Conservation (phyloP, 345 rosid species). For the Populus ilicifolia region DNA sequence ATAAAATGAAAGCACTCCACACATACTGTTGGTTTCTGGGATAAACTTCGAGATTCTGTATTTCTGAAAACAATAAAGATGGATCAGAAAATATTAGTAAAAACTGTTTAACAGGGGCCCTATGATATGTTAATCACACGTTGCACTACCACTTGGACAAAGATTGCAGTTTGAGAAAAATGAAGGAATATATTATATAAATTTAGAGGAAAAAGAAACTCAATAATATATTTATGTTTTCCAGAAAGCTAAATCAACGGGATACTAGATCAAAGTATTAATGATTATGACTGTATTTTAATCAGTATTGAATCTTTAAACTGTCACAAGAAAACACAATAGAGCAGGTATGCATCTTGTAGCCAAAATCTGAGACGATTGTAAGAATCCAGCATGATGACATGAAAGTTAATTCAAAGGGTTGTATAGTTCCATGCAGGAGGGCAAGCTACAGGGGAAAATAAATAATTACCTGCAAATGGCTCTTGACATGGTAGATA, state of each 20-base stretch:
- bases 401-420: not conserved
- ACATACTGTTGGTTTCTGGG: constrained; percentile 51
- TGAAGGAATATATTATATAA: not conserved
- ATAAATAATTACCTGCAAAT: constrained; percentile 47
- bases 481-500: constrained; percentile 73
- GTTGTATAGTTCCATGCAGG: not conserved
- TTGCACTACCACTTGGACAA: not conserved
- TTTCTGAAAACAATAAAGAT: constrained; percentile 34
- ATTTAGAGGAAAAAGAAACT: not conserved
- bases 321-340: not conserved
- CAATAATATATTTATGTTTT: too few species aligned
- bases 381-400: not conserved
- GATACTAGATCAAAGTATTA: not conserved
- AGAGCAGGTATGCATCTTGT: not conserved
- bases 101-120: not conserved
- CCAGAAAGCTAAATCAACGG: not conserved
- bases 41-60: constrained; percentile 58
- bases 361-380: not conserved
- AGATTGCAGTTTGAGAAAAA: not conserved
- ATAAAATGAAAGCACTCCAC: not conserved
- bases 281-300: not conserved
- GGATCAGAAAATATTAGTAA: not conserved
- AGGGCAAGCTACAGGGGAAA: not conserved
- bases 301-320: not conserved
- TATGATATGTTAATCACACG: not conserved